Evolutionary conservation across 768 basidiomycete genomes (phyloP), one percentile per base, ranked within the genome.

Genomic region (Rubroboletus pulcherrimus): DNA sequence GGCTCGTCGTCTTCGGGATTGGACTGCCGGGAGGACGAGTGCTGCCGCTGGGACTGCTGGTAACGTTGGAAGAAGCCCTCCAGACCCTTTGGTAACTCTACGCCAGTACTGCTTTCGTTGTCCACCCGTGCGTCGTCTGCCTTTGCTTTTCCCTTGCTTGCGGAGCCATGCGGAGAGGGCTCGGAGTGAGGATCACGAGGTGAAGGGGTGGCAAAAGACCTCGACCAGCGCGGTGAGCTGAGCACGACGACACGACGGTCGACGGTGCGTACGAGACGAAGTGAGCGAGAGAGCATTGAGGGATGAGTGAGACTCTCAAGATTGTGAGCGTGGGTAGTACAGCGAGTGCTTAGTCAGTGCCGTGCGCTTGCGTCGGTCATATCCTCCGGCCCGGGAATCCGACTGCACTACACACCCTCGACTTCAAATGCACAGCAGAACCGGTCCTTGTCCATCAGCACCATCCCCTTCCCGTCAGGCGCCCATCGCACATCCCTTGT

Each of bases 401-500:
- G 12, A 6, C 15, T 5, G 7, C 14, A 29, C 40, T 46, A 45
- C 49, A 35, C 46, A 5, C 33, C 62, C 43, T 82, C 78, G 7
- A 90, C 89, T 67, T 91, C 89, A 56, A 91, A 92, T 7, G 87
- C 89, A 66, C 90, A 91, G 66, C 93, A 95, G 66, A 93, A 96
- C 40, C 80, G 81, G 34, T 88, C 84, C 64, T 81, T 87, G 63
- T 90, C 91, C 53, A 93, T 53, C 47, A 96, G 67, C 2, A 87
- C 74, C 51, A 95, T 70, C 0, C 89, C 89, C 58, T 89, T 88
- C 3, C 94, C 94, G 64, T 97, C 93, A 4, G 90, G 89, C 12
- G 90, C 82, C 91, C 92, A 97, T 40, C 71, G 77, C 5, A 91
- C 60, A 59, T 91, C 86, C 52, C 77, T 78, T 4, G 84, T 79